Percentiles rank a stretch among this genome's conserved stretches.
These are phyloP conservation scores for Sporisorium graminicola DNA, from an alignment of 1,284 basidiomycete genomes.

Conservation along the genomic window DNA sequence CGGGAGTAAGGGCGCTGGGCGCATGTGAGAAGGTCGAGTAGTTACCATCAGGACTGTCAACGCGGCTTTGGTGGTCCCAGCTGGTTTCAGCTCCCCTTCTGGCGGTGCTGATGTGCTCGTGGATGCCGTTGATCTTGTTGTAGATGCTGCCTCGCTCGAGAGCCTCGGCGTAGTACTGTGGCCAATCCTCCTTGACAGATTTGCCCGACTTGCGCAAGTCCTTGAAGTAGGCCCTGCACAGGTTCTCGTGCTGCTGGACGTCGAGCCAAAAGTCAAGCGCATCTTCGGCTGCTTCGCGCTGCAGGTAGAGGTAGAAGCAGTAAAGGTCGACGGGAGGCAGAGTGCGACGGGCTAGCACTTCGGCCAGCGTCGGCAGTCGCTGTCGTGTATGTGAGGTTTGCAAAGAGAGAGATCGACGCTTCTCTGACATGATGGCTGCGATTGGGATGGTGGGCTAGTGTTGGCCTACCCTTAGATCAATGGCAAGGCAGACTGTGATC, in stretches of 20 bases:
- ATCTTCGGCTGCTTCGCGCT: slow-evolving; percentile 93
- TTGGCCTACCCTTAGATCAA: slow-evolving; percentile 5
- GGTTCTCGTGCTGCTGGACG: slow-evolving; percentile 97
- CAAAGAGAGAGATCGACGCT: slow-evolving; percentile 37
- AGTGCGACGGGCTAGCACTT: slow-evolving; percentile 73
- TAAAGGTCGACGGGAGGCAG: slow-evolving; percentile 95
- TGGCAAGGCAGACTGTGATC: neutral
- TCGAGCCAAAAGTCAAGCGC: slow-evolving; percentile 98
- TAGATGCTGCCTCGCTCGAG: slow-evolving; percentile 87
- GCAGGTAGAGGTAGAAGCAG: slow-evolving; percentile 82
- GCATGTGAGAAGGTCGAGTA: slow-evolving; percentile 38
- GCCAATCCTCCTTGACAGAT: slow-evolving; percentile 94
- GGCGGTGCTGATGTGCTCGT: slow-evolving; percentile 36
- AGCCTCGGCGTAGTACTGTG: slow-evolving; percentile 82
- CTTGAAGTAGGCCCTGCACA: slow-evolving; percentile 98
- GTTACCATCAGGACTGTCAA: slow-evolving; percentile 43
- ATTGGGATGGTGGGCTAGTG: too few relatives aligned
- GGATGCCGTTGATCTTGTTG: slow-evolving; percentile 84
- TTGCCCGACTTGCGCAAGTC: slow-evolving; percentile 93
- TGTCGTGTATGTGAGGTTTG: slow-evolving; percentile 61
- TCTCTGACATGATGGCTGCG: slow-evolving; percentile 42
- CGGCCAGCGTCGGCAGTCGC: slow-evolving; percentile 70
- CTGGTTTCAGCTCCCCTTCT: slow-evolving; percentile 27
- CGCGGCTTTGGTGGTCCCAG: slow-evolving; percentile 43
- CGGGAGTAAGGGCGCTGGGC: slow-evolving; percentile 21